A percentile compares a stretch with the other conserved stretches of the same genome.
These are phyloP conservation scores for Medicago ruthenica DNA, from an alignment of 306 rosid genomes.

Conservation along the genomic window DNA sequence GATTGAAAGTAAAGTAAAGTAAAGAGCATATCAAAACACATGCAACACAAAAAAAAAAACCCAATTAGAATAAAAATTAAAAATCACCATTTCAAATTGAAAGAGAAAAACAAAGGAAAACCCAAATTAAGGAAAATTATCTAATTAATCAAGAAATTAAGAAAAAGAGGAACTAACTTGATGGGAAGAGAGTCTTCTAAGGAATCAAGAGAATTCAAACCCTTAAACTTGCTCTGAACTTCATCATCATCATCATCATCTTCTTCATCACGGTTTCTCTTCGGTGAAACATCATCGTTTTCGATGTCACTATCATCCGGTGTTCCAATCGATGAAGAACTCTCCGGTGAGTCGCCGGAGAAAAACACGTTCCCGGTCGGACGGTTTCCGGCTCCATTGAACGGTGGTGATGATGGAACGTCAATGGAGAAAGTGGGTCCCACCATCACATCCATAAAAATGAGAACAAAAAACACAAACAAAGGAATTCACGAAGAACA, in stretches of 20 bases:
- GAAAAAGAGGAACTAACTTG: constrained; percentile 56
- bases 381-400: neutral
- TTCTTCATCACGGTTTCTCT: constrained; percentile 31
- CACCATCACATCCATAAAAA: constrained; percentile 63
- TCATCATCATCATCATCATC: constrained; percentile 53
- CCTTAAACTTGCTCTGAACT: constrained; percentile 56
- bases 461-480: neutral
- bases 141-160: neutral
- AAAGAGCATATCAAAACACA: neutral
- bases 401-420: constrained; percentile 46
- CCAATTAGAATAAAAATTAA: neutral
- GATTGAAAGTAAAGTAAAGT: too few relatives aligned
- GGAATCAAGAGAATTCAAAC: constrained; percentile 57
- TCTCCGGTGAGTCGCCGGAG: constrained; percentile 46
- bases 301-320: constrained; percentile 62
- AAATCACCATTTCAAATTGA: neutral
- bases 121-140: neutral
- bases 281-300: constrained; percentile 9
- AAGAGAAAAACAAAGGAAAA: too few relatives aligned
- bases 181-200: constrained; percentile 84
- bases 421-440: constrained; percentile 59
- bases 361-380: neutral
- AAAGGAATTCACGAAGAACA: neutral
- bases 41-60: neutral
- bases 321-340: constrained; percentile 80